Conservation (phyloP, 2,329 filamentous ascomycete genomes). For the Microcyclospora tardicrescens region DNA sequence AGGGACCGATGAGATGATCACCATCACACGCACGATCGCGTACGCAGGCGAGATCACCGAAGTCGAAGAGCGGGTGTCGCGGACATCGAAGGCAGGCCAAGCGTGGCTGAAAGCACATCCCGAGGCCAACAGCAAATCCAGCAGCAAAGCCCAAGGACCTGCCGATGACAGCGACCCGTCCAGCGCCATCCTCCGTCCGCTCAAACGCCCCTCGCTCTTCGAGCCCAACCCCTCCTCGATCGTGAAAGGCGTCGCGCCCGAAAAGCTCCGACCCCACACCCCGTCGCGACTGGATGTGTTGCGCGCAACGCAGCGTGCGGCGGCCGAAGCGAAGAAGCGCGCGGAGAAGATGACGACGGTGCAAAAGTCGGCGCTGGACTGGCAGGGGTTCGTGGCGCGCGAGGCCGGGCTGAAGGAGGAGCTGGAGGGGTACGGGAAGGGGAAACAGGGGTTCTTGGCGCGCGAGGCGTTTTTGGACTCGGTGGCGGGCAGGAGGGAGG, state of each 20-base stretch:
- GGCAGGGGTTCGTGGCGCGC: constrained; percentile 50
- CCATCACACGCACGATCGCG: constrained; percentile 44
- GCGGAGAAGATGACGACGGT: constrained; percentile 52
- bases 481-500: constrained; percentile 43
- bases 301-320: constrained; percentile 19
- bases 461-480: constrained; percentile 50
- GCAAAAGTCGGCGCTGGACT: constrained; percentile 53
- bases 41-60: constrained; percentile 44
- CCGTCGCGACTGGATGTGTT: constrained; percentile 20
- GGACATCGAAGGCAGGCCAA: constrained; percentile 42
- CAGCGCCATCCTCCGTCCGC: constrained; percentile 25
- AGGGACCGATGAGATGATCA: constrained; percentile 41
- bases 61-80: constrained; percentile 40
- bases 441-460: constrained; percentile 47
- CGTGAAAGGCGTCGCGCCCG: constrained; percentile 32
- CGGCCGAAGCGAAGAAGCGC: constrained; percentile 26
- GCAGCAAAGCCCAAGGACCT: constrained; percentile 5
- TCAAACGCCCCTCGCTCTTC: constrained; percentile 36
- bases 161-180: constrained; percentile 16
- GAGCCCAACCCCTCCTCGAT: constrained; percentile 37
- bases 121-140: constrained; percentile 17
- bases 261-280: constrained; percentile 28
- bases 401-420: constrained; percentile 49
- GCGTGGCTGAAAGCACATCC: constrained; percentile 35
- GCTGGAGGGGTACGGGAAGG: constrained; percentile 47